phyloP scores from a whole-genome alignment of 805 yeast species.

The Candida sanyiensis region DNA sequence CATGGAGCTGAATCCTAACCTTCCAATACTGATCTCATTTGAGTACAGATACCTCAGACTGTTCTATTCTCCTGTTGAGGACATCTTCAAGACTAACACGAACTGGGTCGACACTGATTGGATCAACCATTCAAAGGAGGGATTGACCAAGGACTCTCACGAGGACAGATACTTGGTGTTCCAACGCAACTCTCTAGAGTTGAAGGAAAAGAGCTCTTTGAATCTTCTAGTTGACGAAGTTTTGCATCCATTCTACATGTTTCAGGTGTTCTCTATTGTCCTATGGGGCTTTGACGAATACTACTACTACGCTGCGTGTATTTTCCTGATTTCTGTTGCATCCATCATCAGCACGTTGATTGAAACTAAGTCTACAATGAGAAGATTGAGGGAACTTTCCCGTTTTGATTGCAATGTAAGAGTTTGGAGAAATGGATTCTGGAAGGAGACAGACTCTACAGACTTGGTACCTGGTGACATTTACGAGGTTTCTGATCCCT shows the following conservation, averaged over 20 bases:
- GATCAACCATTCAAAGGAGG: slow-evolving; percentile 55
- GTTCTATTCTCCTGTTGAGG: slow-evolving; percentile 82
- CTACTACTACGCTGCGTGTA: slow-evolving; percentile 90
- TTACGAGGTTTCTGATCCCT: slow-evolving; percentile 86
- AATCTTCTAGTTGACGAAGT: slow-evolving; percentile 80
- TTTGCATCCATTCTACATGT: slow-evolving; percentile 90
- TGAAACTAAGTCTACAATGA: slow-evolving; percentile 78
- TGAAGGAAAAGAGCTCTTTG: slow-evolving; percentile 62
- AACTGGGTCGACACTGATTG: slow-evolving; percentile 86
- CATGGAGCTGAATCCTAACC: slow-evolving; percentile 30
- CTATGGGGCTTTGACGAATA: slow-evolving; percentile 92
- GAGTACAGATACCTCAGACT: slow-evolving; percentile 80
- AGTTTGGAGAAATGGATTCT: slow-evolving; percentile 87
- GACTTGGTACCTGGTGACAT: slow-evolving; percentile 95
- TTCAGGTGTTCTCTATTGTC: slow-evolving; percentile 87
- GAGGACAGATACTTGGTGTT: slow-evolving; percentile 70
- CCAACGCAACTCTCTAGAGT: slow-evolving; percentile 69
- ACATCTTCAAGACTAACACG: slow-evolving; percentile 72
- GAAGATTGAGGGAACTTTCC: slow-evolving; percentile 68
- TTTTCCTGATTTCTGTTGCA: slow-evolving; percentile 75
- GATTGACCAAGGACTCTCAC: slow-evolving; percentile 63
- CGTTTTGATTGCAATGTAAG: slow-evolving; percentile 73
- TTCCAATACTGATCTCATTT: slow-evolving; percentile 67
- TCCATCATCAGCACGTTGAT: slow-evolving; percentile 75
- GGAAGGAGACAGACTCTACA: slow-evolving; percentile 73